Conservation (phyloP, 139 green algal genomes). For the Chlorella sp. region DNA sequence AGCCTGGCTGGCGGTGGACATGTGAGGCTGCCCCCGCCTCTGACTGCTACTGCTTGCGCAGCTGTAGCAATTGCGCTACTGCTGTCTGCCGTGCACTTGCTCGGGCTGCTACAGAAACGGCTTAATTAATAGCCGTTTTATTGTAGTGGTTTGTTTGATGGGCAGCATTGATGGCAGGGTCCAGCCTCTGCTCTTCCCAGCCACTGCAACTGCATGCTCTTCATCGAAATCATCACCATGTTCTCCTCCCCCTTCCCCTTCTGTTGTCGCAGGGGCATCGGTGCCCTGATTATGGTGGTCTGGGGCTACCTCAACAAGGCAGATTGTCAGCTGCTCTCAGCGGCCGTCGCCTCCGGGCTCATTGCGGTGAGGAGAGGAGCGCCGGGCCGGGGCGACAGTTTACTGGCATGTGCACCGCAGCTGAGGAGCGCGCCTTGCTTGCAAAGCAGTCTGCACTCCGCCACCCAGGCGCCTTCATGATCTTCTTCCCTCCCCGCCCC, state of each 20-base stretch:
- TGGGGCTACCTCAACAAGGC: conserved; percentile 9
- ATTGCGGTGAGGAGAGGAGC: neutral
- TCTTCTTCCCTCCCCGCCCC: no score
- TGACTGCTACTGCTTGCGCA: neutral
- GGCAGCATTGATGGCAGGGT: no score
- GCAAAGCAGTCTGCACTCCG: no score
- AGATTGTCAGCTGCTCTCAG: neutral
- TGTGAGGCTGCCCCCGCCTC: neutral
- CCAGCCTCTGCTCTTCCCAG: neutral
- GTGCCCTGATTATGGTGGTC: conserved; percentile 17
- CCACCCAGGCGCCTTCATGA: no score
- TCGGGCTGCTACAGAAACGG: no score
- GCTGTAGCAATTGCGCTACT: neutral
- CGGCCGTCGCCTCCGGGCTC: conserved; percentile 34
- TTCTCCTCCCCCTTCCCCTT: no score
- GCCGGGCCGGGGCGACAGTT: neutral
- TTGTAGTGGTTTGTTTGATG: no score
- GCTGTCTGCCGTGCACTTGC: neutral
- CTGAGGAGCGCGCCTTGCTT: no score
- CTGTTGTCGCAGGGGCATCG: neutral
- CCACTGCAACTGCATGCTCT: no score
- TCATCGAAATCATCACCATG: no score
- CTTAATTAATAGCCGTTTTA: no score
- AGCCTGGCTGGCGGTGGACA: conserved; percentile 37
- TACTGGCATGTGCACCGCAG: no score